Conservation (phyloP, 768 basidiomycete genomes). For the Mycena leptocephala region DNA sequence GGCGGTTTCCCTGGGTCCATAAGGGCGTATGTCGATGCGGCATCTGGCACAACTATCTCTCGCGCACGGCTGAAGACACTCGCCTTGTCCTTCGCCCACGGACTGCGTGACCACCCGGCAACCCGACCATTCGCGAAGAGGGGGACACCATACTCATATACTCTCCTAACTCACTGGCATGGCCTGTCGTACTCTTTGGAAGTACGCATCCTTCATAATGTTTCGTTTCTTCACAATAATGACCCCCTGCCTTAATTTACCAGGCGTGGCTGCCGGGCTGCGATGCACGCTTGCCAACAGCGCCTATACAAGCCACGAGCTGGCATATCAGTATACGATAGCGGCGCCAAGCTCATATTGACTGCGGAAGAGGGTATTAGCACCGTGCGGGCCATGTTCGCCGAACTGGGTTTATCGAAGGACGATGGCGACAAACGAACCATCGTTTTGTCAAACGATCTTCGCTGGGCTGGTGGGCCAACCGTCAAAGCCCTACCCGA, state of each 20-base stretch:
- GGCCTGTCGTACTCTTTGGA: conserved; percentile 63
- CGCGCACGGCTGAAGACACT: conserved; percentile 37
- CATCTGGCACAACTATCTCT: conserved; percentile 36
- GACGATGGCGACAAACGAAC: conserved; percentile 31
- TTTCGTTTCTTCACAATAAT: not conserved
- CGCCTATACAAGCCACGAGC: conserved; percentile 67
- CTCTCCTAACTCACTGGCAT: conserved; percentile 70
- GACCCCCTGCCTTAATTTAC: not conserved
- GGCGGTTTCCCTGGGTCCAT: conserved; percentile 29
- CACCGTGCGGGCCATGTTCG: conserved; percentile 40
- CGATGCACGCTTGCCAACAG: conserved; percentile 71
- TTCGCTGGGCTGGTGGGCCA: conserved; percentile 32
- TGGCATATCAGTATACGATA: conserved; percentile 73
- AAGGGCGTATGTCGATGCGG: conserved; percentile 41
- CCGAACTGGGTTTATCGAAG: conserved; percentile 28
- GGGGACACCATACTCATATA: conserved; percentile 69
- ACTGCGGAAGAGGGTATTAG: conserved; percentile 58
- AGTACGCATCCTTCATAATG: conserved; percentile 18
- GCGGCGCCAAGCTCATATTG: conserved; percentile 64
- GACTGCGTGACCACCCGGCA: conserved; percentile 39
- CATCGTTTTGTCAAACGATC: conserved; percentile 20
- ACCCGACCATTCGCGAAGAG: conserved; percentile 45
- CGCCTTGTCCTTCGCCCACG: conserved; percentile 40
- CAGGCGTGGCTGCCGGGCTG: conserved; percentile 67
- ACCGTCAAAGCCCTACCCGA: not conserved